Conservation (phyloP, 306 rosid species). For the Lathyrus sativus region DNA sequence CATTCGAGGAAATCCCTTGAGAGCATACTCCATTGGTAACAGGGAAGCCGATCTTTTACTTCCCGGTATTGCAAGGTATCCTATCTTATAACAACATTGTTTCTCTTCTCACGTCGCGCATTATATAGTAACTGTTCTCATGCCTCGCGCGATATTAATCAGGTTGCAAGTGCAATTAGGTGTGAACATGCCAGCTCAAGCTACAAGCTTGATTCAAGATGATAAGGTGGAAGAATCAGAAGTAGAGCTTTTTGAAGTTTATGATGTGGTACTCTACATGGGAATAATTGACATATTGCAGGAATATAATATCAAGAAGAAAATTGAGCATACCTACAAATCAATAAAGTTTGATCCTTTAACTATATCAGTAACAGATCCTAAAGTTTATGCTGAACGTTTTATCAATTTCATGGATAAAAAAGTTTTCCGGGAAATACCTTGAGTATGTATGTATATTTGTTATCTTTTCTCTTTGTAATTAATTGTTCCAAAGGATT, state of each 20-base stretch:
- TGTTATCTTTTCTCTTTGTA: slow-evolving; percentile 29
- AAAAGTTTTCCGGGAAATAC: slow-evolving; percentile 58
- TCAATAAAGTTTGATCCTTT: slow-evolving; percentile 56
- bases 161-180: slow-evolving; percentile 94
- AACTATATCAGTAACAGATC: slow-evolving; percentile 74
- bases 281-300: slow-evolving; percentile 94
- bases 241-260: slow-evolving; percentile 75
- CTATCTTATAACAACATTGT: background rate
- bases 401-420: slow-evolving; percentile 74
- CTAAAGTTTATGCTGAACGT: slow-evolving; percentile 70
- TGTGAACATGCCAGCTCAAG: slow-evolving; percentile 97
- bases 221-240: slow-evolving; percentile 62
- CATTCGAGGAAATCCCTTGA: slow-evolving; percentile 80
- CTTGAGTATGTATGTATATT: slow-evolving; percentile 38
- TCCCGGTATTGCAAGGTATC: slow-evolving; percentile 92
- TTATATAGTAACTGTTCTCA: slow-evolving; percentile 9
- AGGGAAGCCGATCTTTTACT: slow-evolving; percentile 86
- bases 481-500: slow-evolving; percentile 33
- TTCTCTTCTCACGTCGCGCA: background rate
- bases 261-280: slow-evolving; percentile 87
- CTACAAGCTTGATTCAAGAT: slow-evolving; percentile 50
- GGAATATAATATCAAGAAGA: slow-evolving; percentile 72
- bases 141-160: slow-evolving; percentile 19
- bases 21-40: slow-evolving; percentile 86
- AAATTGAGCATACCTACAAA: slow-evolving; percentile 72